A percentile compares a stretch with the other conserved stretches of the same genome.
Conservation (phyloP, 129 eudicot genomes). For the Smallanthus sonchifolius region DNA sequence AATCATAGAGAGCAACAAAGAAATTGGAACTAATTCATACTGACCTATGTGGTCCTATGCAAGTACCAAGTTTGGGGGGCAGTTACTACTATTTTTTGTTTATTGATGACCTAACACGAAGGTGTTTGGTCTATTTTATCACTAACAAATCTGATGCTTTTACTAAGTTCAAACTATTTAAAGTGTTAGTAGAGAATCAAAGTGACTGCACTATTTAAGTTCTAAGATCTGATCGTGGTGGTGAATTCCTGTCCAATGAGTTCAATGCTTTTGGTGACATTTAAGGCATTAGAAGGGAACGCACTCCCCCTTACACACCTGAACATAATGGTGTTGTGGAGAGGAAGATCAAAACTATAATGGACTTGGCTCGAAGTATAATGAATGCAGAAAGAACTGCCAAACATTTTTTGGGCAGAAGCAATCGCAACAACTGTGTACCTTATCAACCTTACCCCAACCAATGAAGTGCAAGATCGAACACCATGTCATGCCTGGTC, state of each 20-base stretch:
- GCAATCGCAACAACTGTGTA: not conserved
- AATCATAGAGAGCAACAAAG: too few species aligned
- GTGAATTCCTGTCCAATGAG: not conserved
- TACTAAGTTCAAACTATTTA: not conserved
- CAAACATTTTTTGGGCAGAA: not conserved
- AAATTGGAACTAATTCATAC: not conserved
- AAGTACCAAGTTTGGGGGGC: not conserved
- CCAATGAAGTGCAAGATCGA: not conserved
- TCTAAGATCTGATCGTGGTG: not conserved
- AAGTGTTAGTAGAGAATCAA: too few species aligned
- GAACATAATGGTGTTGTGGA: not conserved
- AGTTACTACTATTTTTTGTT: not conserved
- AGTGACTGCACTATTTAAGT: not conserved
- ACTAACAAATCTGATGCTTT: not conserved
- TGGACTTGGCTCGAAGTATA: not conserved
- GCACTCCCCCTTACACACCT: not conserved
- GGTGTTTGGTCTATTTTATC: not conserved
- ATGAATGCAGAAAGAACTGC: not conserved
- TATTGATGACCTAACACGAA: not conserved
- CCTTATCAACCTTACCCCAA: not conserved
- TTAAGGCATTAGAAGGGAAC: not conserved
- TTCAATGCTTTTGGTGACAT: not conserved
- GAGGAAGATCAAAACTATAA: not conserved
- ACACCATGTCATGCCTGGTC: not conserved
- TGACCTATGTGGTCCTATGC: not conserved